These are phyloP conservation scores for Luzula sylvatica DNA, from an alignment of 176 grass and related monocot species.

Conservation along the genomic window DNA sequence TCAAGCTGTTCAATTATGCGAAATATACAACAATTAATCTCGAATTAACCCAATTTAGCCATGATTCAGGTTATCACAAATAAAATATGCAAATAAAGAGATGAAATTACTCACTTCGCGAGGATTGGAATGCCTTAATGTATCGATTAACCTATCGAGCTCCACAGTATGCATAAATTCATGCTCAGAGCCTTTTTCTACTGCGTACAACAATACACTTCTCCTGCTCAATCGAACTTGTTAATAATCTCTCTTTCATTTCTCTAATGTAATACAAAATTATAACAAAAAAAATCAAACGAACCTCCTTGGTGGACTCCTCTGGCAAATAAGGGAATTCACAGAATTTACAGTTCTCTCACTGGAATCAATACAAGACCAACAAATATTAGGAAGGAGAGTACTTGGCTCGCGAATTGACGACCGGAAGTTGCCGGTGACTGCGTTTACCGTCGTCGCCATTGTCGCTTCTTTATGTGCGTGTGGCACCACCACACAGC, in stretches of 20 bases:
- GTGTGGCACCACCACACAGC: slow-evolving; percentile 17
- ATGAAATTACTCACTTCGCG: slow-evolving; percentile 40
- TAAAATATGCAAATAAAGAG: no score
- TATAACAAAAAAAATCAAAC: background rate
- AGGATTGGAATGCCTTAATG: slow-evolving; percentile 61
- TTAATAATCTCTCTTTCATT: background rate
- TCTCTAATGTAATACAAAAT: background rate
- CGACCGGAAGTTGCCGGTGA: background rate
- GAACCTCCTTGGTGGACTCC: slow-evolving; percentile 9
- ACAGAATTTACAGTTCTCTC: background rate
- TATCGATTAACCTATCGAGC: slow-evolving; percentile 69
- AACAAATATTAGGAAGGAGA: no score
- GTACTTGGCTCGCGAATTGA: no score
- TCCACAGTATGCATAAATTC: slow-evolving; percentile 79
- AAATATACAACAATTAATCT: background rate
- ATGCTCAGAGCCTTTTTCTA: slow-evolving; percentile 51
- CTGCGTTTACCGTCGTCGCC: slow-evolving; percentile 15
- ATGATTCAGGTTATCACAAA: no score
- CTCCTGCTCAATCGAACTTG: slow-evolving; percentile 37
- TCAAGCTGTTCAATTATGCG: slow-evolving; percentile 54
- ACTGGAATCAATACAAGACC: background rate
- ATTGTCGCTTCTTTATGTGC: background rate
- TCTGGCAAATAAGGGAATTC: background rate
- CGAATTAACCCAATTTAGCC: slow-evolving; percentile 9
- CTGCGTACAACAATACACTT: slow-evolving; percentile 30